phyloP scores from a whole-genome alignment of 768 basidiomycete species.

The Harrya chromipes region DNA sequence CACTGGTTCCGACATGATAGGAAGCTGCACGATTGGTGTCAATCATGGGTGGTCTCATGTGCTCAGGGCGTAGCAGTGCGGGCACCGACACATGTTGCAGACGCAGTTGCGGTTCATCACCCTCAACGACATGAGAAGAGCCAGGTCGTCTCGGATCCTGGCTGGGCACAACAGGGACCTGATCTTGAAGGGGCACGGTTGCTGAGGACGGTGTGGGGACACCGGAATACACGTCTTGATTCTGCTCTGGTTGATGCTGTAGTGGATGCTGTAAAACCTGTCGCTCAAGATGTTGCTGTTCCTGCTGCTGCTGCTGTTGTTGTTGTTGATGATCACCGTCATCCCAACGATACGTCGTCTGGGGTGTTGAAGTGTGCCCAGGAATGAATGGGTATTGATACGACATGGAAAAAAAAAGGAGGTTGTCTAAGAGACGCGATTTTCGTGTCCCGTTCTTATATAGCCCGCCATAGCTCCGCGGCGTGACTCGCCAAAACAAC shows the following conservation, averaged over 20 bases:
- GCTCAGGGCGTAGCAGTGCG: conserved; percentile 19
- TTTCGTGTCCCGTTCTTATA: conserved; percentile 31
- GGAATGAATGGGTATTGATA: conserved; percentile 45
- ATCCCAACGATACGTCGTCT: conserved; percentile 41
- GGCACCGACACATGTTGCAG: conserved; percentile 25
- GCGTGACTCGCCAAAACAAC: conserved; percentile 27
- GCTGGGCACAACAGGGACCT: conserved; percentile 30
- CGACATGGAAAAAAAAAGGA: conserved; percentile 43
- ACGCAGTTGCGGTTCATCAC: conserved; percentile 24
- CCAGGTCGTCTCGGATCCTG: conserved; percentile 21
- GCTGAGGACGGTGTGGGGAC: conserved; percentile 14
- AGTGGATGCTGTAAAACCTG: conserved; percentile 39
- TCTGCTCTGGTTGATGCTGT: conserved; percentile 33
- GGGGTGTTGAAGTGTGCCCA: conserved; percentile 50
- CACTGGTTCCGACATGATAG: conserved; percentile 27
- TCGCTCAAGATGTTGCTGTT: conserved; percentile 36
- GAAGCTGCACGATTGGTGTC: conserved; percentile 24
- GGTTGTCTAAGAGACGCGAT: conserved; percentile 11
- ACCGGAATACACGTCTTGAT: conserved; percentile 18
- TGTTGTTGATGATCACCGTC: conserved; percentile 32
- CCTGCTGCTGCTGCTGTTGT: conserved; percentile 28
- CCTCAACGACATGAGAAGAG: conserved; percentile 18
- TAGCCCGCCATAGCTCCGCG: conserved; percentile 12
- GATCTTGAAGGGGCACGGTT: conserved; percentile 26
- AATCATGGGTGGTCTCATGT: conserved; percentile 36